Percentiles rank a stretch among this genome's conserved stretches.
phyloP scores from a whole-genome alignment of 1,139 yeast genomes.

The Hemisphaericaspora lyxosophila region DNA sequence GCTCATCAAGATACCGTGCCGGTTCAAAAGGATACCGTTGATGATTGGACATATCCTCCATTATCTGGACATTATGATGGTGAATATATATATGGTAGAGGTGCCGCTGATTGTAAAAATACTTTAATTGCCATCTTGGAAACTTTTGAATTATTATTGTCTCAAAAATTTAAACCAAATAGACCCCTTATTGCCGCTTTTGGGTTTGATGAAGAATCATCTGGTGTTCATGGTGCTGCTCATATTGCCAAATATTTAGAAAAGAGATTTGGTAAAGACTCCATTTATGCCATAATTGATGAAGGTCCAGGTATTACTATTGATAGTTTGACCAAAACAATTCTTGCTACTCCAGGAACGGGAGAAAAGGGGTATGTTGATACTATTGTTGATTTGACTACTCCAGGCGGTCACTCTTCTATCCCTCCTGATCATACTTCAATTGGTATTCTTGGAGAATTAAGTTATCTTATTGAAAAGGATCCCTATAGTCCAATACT shows the following conservation, averaged over 20 bases:
- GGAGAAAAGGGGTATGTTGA: constrained; percentile 46
- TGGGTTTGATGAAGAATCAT: constrained; percentile 48
- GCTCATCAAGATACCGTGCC: constrained; percentile 90
- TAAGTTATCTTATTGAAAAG: constrained; percentile 35
- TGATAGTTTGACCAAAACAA: constrained; percentile 29
- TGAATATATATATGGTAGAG: constrained; percentile 38
- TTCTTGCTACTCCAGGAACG: constrained; percentile 39
- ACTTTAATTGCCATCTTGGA: constrained; percentile 40
- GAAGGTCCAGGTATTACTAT: constrained; percentile 39
- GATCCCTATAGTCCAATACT: constrained; percentile 37
- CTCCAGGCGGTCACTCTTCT: constrained; percentile 49
- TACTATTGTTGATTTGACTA: constrained; percentile 31
- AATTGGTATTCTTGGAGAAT: constrained; percentile 45
- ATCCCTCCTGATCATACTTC: constrained; percentile 49
- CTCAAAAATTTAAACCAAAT: constrained; percentile 29
- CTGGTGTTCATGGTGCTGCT: constrained; percentile 38
- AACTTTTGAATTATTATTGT: constrained; percentile 35
- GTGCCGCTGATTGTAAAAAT: constrained; percentile 44
- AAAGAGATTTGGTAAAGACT: constrained; percentile 32
- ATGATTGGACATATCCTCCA: constrained; percentile 69
- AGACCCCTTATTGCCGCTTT: constrained; percentile 42
- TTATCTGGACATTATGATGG: constrained; percentile 71
- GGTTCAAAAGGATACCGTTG: constrained; percentile 57
- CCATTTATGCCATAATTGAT: constrained; percentile 42
- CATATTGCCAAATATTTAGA: constrained; percentile 30